phyloP scores from a whole-genome alignment of 768 basidiomycete genomes.

The Dendrothele bispora region DNA sequence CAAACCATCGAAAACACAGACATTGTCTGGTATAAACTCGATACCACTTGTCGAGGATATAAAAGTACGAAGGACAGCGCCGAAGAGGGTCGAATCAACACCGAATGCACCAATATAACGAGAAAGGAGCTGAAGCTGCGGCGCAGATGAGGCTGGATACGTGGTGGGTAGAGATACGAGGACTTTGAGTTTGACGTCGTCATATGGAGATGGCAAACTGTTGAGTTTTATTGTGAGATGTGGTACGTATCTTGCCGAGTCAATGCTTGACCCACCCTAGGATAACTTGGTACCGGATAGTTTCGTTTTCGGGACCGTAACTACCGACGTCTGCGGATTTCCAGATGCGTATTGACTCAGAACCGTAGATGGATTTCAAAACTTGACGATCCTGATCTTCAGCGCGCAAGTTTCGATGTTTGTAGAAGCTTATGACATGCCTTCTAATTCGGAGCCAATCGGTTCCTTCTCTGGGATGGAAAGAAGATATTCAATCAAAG shows the following conservation, averaged over 20 bases:
- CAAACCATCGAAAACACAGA: slow-evolving; percentile 87
- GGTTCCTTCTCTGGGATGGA: slow-evolving; percentile 37
- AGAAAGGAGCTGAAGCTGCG: slow-evolving; percentile 83
- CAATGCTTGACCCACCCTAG: slow-evolving; percentile 54
- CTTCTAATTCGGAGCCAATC: slow-evolving; percentile 49
- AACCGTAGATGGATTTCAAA: slow-evolving; percentile 82
- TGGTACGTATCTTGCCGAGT: too few relatives aligned
- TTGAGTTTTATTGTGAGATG: slow-evolving; percentile 3
- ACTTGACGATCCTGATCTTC: slow-evolving; percentile 38
- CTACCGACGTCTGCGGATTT: slow-evolving; percentile 12
- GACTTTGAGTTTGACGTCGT: slow-evolving; percentile 49
- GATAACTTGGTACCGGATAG: slow-evolving; percentile 63
- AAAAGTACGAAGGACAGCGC: slow-evolving; percentile 74
- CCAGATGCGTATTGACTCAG: slow-evolving; percentile 64
- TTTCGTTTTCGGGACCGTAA: slow-evolving; percentile 23
- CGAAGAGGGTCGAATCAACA: slow-evolving; percentile 73
- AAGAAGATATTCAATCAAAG: slow-evolving; percentile 31
- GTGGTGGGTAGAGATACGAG: slow-evolving; percentile 56
- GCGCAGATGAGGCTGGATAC: slow-evolving; percentile 71
- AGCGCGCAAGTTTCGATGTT: slow-evolving; percentile 5
- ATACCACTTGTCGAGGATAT: slow-evolving; percentile 76
- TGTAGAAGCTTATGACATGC: slow-evolving; percentile 21
- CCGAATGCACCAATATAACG: slow-evolving; percentile 81
- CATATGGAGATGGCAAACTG: slow-evolving; percentile 56
- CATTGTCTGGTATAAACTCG: slow-evolving; percentile 71